These are phyloP conservation scores for Berberis thunbergii DNA, from an alignment of 164 flowering plant genomes.

Conservation along the genomic window DNA sequence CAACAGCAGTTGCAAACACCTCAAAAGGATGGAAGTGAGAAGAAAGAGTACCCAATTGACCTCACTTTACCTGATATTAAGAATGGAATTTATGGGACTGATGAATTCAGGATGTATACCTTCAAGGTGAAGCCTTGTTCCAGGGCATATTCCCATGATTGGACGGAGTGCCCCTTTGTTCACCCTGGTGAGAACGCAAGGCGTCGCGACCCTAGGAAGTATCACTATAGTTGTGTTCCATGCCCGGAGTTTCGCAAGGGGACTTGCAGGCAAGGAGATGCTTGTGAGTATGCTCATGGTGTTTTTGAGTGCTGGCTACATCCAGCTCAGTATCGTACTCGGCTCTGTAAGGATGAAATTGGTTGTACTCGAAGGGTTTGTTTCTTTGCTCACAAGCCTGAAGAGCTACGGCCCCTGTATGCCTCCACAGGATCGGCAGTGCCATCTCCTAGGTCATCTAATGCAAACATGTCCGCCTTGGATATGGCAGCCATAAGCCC, in stretches of 20 bases:
- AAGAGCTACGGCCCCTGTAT: slow-evolving; percentile 76
- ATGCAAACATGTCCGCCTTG: slow-evolving; percentile 17
- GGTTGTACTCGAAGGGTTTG: slow-evolving; percentile 78
- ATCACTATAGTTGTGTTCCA: slow-evolving; percentile 83
- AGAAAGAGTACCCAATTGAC: slow-evolving; percentile 74
- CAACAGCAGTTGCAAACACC: slow-evolving; percentile 16
- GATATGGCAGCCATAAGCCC: slow-evolving; percentile 36
- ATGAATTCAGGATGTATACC: slow-evolving; percentile 87
- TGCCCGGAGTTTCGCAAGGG: slow-evolving; percentile 93
- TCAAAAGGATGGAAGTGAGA: slow-evolving; percentile 35
- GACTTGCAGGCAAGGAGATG: slow-evolving; percentile 63
- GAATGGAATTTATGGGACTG: slow-evolving; percentile 66
- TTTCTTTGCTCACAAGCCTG: slow-evolving; percentile 84
- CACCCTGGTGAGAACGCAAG: slow-evolving; percentile 96
- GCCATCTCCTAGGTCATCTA: slow-evolving; percentile 58
- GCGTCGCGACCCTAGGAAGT: slow-evolving; percentile 78
- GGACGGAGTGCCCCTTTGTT: slow-evolving; percentile 97
- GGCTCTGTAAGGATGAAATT: slow-evolving; percentile 88
- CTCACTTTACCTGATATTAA: slow-evolving; percentile 74
- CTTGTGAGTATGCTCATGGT: slow-evolving; percentile 92
- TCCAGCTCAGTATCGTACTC: slow-evolving; percentile 85
- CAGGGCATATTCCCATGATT: slow-evolving; percentile 87
- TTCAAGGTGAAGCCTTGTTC: slow-evolving; percentile 97
- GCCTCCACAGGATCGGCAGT: slow-evolving; percentile 86
- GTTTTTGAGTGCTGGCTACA: slow-evolving; percentile 96